phyloP scores from a whole-genome alignment of 2,329 filamentous ascomycete species.

The Fusarium floridanum region DNA sequence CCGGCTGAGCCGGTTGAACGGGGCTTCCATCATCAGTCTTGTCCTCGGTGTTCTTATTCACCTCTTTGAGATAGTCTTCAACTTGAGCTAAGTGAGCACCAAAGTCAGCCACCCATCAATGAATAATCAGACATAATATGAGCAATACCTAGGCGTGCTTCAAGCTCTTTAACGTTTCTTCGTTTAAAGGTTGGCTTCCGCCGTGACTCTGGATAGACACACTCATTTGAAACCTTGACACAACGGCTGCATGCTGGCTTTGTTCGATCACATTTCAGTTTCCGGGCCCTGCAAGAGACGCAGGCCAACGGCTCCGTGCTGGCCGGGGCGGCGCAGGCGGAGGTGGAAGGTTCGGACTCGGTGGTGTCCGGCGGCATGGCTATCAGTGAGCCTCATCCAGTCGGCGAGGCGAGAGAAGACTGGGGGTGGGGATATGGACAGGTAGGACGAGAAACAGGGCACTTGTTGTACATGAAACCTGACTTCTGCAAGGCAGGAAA shows the following conservation, averaged over 20 bases:
- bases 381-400: conserved; percentile 32
- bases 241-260: conserved; percentile 87
- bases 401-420: not conserved
- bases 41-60: conserved; percentile 56
- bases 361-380: conserved; percentile 41
- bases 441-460: not conserved
- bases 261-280: conserved; percentile 87
- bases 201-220: conserved; percentile 89
- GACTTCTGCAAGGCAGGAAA: conserved; percentile 4
- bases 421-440: not conserved
- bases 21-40: conserved; percentile 46
- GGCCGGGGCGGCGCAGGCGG: conserved; percentile 17
- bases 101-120: conserved; percentile 21
- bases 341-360: conserved; percentile 39
- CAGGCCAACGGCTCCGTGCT: conserved; percentile 75
- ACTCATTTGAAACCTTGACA: conserved; percentile 78
- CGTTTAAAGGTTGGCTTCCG: conserved; percentile 90
- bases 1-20: conserved; percentile 27
- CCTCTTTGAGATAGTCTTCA: conserved; percentile 81
- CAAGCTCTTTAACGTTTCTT: conserved; percentile 90
- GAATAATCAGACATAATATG: not conserved
- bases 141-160: conserved; percentile 83
- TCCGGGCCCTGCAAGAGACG: conserved; percentile 84
- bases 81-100: conserved; percentile 76
- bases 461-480: not conserved